A percentile compares a stretch with the other conserved stretches of the same genome.
Conservation (phyloP, 345 rosid genomes). For the Salix dunnii region DNA sequence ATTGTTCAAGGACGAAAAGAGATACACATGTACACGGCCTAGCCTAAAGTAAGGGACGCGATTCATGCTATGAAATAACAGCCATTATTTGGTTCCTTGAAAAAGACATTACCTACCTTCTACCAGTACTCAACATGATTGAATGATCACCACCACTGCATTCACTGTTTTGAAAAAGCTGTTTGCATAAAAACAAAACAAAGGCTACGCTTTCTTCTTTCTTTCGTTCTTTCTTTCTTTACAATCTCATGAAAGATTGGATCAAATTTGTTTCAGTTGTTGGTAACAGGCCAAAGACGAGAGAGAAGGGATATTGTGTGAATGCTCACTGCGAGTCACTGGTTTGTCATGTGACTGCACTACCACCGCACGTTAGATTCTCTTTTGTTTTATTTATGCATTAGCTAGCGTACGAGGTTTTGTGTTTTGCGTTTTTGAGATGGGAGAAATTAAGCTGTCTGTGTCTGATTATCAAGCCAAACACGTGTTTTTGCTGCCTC, state of each 20-base stretch:
- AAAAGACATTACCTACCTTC: background rate
- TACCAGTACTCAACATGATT: background rate
- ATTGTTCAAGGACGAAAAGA: background rate
- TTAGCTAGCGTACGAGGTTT: slow-evolving; percentile 1
- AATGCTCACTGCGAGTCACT: background rate
- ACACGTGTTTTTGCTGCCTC: background rate
- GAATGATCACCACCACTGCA: background rate
- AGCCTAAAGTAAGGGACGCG: background rate
- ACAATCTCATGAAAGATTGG: background rate
- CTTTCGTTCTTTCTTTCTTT: background rate
- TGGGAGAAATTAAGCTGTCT: background rate
- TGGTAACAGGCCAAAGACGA: background rate
- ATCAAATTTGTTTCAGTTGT: background rate
- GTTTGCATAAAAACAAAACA: background rate
- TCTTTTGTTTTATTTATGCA: background rate
- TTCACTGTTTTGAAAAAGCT: background rate
- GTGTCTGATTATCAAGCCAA: background rate
- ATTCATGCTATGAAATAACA: slow-evolving; percentile 7
- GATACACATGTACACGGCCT: background rate
- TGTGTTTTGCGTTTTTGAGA: background rate
- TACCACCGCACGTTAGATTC: slow-evolving; percentile 6
- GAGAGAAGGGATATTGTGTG: background rate
- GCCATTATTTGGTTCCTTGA: slow-evolving; percentile 4
- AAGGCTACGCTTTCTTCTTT: background rate
- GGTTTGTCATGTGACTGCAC: background rate